Evolutionary conservation across 1,284 basidiomycete genomes (phyloP).

Genomic region (Malassezia nana): DNA sequence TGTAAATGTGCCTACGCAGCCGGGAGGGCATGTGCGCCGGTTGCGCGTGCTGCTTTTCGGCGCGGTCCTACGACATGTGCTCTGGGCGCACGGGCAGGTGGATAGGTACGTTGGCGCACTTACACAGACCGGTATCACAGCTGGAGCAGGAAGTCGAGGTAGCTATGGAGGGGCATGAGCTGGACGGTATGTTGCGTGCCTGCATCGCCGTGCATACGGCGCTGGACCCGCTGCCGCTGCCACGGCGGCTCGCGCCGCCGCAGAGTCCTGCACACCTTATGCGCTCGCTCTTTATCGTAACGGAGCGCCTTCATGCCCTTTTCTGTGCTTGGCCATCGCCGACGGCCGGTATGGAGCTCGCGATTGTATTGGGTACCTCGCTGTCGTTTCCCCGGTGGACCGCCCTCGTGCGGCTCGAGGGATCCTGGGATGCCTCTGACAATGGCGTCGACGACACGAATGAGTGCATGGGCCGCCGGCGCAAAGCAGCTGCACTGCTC

Average conservation of each 20-base stretch:
- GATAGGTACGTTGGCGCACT: constrained; percentile 16
- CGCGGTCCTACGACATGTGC: constrained; percentile 23
- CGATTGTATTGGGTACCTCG: constrained; percentile 6
- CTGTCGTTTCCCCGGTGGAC: constrained; percentile 5
- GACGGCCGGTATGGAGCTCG: not conserved
- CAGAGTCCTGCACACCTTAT: not conserved
- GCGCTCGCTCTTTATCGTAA: not conserved
- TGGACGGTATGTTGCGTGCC: not conserved
- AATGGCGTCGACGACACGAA: not conserved
- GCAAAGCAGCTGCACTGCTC: constrained; percentile 24
- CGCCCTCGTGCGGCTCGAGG: not conserved
- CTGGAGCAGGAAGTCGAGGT: constrained; percentile 1
- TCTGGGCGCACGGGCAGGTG: constrained; percentile 27
- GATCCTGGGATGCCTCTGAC: not conserved
- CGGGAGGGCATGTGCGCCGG: constrained; percentile 20
- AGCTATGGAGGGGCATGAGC: not conserved
- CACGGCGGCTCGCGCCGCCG: not conserved
- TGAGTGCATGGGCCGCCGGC: constrained; percentile 15
- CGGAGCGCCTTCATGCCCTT: not conserved
- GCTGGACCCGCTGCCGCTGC: not conserved
- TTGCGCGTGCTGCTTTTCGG: constrained; percentile 20
- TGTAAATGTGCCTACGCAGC: constrained; percentile 17
- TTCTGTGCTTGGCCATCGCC: not conserved
- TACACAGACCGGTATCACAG: not conserved
- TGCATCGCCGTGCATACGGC: not conserved